phyloP scores from a whole-genome alignment of 805 yeast genomes.

The Zygoascus flipseniorum region DNA sequence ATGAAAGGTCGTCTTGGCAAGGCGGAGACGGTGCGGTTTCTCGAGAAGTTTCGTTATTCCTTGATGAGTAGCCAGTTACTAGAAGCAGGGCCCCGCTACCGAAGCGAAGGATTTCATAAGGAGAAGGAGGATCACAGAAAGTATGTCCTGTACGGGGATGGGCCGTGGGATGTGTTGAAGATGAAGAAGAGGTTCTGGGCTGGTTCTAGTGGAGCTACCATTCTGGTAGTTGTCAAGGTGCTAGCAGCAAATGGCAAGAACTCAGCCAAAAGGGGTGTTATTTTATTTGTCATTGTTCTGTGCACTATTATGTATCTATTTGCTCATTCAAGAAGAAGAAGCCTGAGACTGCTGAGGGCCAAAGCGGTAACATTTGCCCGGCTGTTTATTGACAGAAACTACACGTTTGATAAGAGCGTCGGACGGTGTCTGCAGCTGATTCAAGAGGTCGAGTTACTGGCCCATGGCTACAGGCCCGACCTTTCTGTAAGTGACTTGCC shows the following conservation, averaged over 20 bases:
- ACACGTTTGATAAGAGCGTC: slow-evolving; percentile 23
- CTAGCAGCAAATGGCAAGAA: slow-evolving; percentile 22
- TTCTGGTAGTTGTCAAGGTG: slow-evolving; percentile 27
- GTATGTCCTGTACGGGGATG: slow-evolving; percentile 16
- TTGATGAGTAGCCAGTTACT: slow-evolving; percentile 42
- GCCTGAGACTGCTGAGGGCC: slow-evolving; percentile 23
- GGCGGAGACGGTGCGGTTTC: slow-evolving; percentile 30
- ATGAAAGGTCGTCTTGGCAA: slow-evolving; percentile 18
- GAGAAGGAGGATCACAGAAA: slow-evolving; percentile 4
- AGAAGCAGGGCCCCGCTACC: slow-evolving; percentile 10
- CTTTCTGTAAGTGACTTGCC: slow-evolving; percentile 6
- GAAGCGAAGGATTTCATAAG: neutral
- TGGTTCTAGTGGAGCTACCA: slow-evolving; percentile 30
- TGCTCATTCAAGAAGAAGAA: slow-evolving; percentile 27
- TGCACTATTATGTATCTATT: slow-evolving; percentile 23
- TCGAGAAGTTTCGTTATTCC: slow-evolving; percentile 44
- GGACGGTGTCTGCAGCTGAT: slow-evolving; percentile 21
- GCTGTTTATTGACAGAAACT: slow-evolving; percentile 17
- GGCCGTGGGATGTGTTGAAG: slow-evolving; percentile 15
- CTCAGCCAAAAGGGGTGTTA: neutral
- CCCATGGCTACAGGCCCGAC: slow-evolving; percentile 19
- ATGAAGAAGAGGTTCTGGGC: slow-evolving; percentile 16
- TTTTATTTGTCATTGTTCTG: slow-evolving; percentile 19
- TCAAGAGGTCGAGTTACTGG: slow-evolving; percentile 25
- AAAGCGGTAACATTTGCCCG: slow-evolving; percentile 22